A percentile compares a stretch with the other conserved stretches of the same genome.
Evolutionary conservation across 202 grass and related monocot genomes (phyloP).

Genomic region (Panicum virgatum): DNA sequence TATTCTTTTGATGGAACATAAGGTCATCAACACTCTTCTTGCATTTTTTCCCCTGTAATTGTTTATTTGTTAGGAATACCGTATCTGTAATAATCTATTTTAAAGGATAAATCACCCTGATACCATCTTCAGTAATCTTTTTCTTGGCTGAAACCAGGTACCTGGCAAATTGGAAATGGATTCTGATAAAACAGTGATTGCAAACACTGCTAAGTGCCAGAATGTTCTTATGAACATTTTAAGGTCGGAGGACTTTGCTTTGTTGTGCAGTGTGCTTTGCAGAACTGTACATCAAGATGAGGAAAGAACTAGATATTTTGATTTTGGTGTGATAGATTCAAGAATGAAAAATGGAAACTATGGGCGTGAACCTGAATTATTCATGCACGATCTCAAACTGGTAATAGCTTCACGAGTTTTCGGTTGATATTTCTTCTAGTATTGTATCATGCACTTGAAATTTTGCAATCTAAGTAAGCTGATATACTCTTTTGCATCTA

Average conservation of each 20-base stretch:
- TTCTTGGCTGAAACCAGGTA: constrained; percentile 46
- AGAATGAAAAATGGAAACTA: constrained; percentile 87
- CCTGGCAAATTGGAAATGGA: constrained; percentile 44
- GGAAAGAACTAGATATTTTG: constrained; percentile 56
- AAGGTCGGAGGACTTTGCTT: constrained; percentile 65
- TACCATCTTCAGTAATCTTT: constrained; percentile 12
- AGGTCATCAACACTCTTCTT: background rate
- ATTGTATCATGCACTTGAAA: background rate
- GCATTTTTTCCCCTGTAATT: background rate
- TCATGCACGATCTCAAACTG: constrained; percentile 71
- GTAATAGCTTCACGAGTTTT: constrained; percentile 43
- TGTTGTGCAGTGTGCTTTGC: constrained; percentile 74
- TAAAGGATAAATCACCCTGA: constrained; percentile 28
- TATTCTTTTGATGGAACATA: constrained; percentile 15
- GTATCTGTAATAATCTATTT: constrained; percentile 17
- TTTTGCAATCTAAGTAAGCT: constrained; percentile 5
- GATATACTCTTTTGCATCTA: too few relatives aligned
- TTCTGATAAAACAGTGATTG: constrained; percentile 37
- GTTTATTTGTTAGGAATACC: constrained; percentile 21
- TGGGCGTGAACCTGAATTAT: constrained; percentile 52
- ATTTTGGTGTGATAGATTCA: constrained; percentile 73
- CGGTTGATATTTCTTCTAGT: constrained; percentile 18
- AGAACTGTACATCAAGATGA: constrained; percentile 61
- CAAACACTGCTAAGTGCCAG: constrained; percentile 50
- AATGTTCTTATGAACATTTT: constrained; percentile 73